A percentile compares a stretch with the other conserved stretches of the same genome.
Evolutionary conservation across 805 yeast species (phyloP).

Genomic region (Lipomyces kockii): DNA sequence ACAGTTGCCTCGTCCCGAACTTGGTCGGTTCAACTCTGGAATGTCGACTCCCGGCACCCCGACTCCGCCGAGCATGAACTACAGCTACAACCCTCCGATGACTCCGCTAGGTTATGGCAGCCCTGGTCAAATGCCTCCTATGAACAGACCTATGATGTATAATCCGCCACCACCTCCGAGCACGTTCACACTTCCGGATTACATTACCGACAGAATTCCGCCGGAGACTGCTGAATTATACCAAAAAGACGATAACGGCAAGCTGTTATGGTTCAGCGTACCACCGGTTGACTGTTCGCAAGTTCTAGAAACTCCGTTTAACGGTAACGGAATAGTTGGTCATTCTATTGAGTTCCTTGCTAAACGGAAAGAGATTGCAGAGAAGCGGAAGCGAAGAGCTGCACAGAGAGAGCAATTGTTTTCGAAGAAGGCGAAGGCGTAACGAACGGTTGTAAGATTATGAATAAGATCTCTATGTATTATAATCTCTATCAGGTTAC

Average conservation of each 20-base stretch:
- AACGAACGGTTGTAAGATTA: background rate
- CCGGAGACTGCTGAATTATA: conserved; percentile 35
- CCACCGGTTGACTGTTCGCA: conserved; percentile 39
- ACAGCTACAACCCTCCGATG: conserved; percentile 11
- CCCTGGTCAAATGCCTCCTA: conserved; percentile 19
- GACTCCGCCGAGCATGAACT: conserved; percentile 17
- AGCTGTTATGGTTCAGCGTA: conserved; percentile 39
- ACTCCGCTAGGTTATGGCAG: conserved; percentile 2
- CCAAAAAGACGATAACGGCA: conserved; percentile 35
- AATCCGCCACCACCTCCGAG: conserved; percentile 45
- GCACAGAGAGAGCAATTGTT: conserved; percentile 16
- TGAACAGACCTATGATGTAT: conserved; percentile 25
- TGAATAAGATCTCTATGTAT: background rate
- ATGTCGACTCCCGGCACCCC: conserved; percentile 24
- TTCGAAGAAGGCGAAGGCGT: background rate
- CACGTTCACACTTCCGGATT: conserved; percentile 45
- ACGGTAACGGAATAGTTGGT: conserved; percentile 28
- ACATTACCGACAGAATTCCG: conserved; percentile 36
- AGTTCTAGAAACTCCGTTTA: conserved; percentile 2
- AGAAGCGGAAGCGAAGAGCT: conserved; percentile 31
- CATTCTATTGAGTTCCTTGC: conserved; percentile 33
- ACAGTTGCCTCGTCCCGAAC: conserved; percentile 23
- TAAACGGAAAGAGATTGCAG: conserved; percentile 19
- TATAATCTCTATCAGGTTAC: background rate
- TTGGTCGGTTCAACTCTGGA: conserved; percentile 18